Base-by-base conservation (phyloP, 1,284 basidiomycete species). In the Boletus smithii region DNA sequence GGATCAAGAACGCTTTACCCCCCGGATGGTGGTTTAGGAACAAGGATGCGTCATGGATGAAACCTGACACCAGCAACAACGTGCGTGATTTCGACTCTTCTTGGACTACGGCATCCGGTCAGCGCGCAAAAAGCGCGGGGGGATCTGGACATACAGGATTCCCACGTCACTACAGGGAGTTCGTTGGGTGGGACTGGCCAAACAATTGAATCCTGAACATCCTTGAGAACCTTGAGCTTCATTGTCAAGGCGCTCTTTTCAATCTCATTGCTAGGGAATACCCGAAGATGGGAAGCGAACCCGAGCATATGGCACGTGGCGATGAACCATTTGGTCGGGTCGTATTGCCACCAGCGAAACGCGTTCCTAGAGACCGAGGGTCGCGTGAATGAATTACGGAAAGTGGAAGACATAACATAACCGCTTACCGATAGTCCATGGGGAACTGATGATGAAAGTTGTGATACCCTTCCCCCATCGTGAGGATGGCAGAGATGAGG, bases 391-490 rank as follows among this genome's bases (percentile, higher is more conserved):
- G 17, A 39, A 22, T 32, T 16, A 29, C 22, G 35, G 16, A 33
- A 30, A 14, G n/a, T 11, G 11, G 22, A 22, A 18, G 3, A 33
- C 22, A 13, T n/a, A n/a, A n/a, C n/a, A n/a, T n/a, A n/a, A 32
- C 17, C 13, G 30, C 44, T 45, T 46, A 65, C 65, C 69, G 59
- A 40, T 71, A 72, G 46, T 72, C 69, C 69, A 70, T 87, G 17
- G 88, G 89, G 73, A 91, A 91, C 59, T 90, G 87, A 59, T 88
- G 89, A 67, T 91, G 89, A 69, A 94, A 94, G 68, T 94, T 94
- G 71, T 95, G 91, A 69, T 94, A 95, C 9, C 91, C 91, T 72
- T 95, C 91, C 13, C 92, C 91, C 73, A 93, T 83, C 4, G 91
- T 94, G 50, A 89, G 74, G 50, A 94, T 74, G 14, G 92, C 91